These are phyloP conservation scores for Camellia sinensis DNA, from an alignment of 148 eudicot species.

Conservation along the genomic window DNA sequence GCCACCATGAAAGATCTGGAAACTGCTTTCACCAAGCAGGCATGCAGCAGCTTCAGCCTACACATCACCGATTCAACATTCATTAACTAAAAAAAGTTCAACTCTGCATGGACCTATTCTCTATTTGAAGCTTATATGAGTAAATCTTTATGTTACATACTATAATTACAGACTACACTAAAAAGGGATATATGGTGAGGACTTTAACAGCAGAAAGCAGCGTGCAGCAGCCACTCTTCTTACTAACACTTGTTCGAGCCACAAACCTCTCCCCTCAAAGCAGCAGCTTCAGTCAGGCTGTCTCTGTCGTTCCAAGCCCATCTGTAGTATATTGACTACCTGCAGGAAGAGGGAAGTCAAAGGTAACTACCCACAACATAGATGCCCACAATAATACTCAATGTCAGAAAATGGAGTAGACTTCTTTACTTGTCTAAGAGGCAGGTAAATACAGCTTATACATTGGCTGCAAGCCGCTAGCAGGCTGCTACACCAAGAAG, in stretches of 20 bases:
- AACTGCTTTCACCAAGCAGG: slow-evolving; percentile 97
- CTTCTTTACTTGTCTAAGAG: slow-evolving; percentile 82
- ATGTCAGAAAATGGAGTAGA: not conserved
- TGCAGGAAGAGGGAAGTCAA: slow-evolving; percentile 23
- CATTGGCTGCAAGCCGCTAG: slow-evolving; percentile 84
- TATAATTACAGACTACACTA: not conserved
- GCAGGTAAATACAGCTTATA: slow-evolving; percentile 85
- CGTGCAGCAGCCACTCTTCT: slow-evolving; percentile 98
- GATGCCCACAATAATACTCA: slow-evolving; percentile 1
- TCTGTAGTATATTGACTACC: slow-evolving; percentile 91
- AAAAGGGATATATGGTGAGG: slow-evolving; percentile 16
- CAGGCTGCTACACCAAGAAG: slow-evolving; percentile 63
- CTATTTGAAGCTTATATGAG: not conserved
- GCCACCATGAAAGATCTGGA: slow-evolving; percentile 97
- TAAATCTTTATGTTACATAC: not conserved
- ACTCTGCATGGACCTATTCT: slow-evolving; percentile 1
- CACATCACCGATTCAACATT: slow-evolving; percentile 22
- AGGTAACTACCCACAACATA: slow-evolving; percentile 9
- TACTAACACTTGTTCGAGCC: slow-evolving; percentile 73
- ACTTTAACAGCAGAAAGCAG: slow-evolving; percentile 99
- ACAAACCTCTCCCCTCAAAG: slow-evolving; percentile 90
- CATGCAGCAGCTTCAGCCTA: slow-evolving; percentile 99
- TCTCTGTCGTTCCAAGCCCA: slow-evolving; percentile 90
- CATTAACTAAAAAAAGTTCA: slow-evolving; percentile 8
- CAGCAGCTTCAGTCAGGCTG: slow-evolving; percentile 90